Evolutionary conservation across 306 rosid genomes (phyloP), one percentile per base, ranked within the genome.

Genomic region (Fragaria ananassa): DNA sequence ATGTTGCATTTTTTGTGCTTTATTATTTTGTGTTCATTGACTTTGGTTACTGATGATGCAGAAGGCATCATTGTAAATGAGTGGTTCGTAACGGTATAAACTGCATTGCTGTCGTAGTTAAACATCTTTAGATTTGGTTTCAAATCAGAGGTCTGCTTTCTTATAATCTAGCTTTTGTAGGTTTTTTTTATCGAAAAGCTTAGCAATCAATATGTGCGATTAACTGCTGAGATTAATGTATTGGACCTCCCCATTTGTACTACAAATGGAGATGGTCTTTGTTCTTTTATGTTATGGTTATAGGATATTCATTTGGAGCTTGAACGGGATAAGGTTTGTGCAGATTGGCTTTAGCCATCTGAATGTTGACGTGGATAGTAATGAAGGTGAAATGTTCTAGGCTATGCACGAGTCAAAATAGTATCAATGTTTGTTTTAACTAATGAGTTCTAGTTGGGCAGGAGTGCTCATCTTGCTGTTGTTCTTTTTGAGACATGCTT

Each of bases 61-160:
- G 57, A 74, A 74, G 57, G 57, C 68, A 42, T 74, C 57, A 10
- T 44, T 44, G 29, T 74, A 37, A 64, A 56, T 73, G 56, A 74
- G 68, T 74, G 27, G 69, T 58, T 74, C 44, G 25, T 57, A 41
- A 25, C 27, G 69, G 68, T 58, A 34, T 74, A 60, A 58, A 74
- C 70, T 27, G 9, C 71, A 67, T 67, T 45, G 69, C 10, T 44
- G 47, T 74, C 64, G 2, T 61, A 45, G 44, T 60, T 29, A 21
- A 45, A 18, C 18, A 10, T 60, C 60, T 44, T 51, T 45, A 74
- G 34, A 74, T 42, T 60, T 74, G 60, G 46, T 58, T 45, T 45
- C 58, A 46, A 44, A 74, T 13, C 39, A 34, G 31, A 74, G 78
- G 78, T 74, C 44, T 2, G 0, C 35, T 45, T 45, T 60, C 15